Evolutionary conservation across 306 rosid species (phyloP).

Genomic region (Inga oerstediana): DNA sequence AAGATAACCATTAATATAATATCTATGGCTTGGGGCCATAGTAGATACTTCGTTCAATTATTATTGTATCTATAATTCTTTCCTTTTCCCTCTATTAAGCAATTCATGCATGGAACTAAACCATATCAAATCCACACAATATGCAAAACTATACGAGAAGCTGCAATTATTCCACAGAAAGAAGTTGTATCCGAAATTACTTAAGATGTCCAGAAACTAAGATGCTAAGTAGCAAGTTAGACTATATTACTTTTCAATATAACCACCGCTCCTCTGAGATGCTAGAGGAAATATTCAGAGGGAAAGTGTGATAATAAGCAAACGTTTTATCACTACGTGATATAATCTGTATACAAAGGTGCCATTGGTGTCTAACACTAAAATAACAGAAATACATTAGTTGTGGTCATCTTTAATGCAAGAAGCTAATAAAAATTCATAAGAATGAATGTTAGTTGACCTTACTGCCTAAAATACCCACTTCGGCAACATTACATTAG

Average conservation of each 20-base stretch:
- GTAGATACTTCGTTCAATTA: conserved; percentile 24
- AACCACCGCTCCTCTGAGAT: background rate
- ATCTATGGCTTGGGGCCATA: conserved; percentile 3
- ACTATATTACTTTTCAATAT: background rate
- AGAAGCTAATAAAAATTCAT: background rate
- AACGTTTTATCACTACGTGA: background rate
- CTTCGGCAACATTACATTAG: background rate
- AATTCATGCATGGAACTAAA: background rate
- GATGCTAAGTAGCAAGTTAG: background rate
- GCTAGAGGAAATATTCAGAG: background rate
- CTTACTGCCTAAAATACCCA: background rate
- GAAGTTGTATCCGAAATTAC: background rate
- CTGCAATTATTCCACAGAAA: background rate
- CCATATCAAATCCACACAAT: background rate
- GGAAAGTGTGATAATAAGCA: background rate
- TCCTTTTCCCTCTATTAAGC: background rate
- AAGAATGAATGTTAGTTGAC: background rate
- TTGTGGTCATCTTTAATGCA: background rate
- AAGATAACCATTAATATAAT: conserved; percentile 28
- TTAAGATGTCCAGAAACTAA: background rate
- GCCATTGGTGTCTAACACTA: background rate
- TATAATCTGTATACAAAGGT: background rate
- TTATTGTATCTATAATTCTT: conserved; percentile 11
- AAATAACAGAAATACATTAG: background rate
- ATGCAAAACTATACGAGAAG: background rate